Base-by-base conservation (phyloP, 495 filamentous ascomycete genomes). In the Aspergillus saccharolyticus region DNA sequence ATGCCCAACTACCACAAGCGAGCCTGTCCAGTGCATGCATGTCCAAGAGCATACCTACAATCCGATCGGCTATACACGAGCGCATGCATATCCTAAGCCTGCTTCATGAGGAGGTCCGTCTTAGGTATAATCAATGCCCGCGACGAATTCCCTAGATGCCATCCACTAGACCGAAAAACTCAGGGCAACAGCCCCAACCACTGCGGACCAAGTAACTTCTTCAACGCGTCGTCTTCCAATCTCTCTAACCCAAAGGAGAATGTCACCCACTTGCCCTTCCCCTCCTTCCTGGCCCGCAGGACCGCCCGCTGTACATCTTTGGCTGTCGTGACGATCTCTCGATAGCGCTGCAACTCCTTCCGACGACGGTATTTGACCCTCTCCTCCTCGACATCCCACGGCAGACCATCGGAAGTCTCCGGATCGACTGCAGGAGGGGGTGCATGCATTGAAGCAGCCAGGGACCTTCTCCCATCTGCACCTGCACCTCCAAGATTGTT, bases 211-310 rank as follows among this genome's bases (percentile, higher is more conserved):
- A 69, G 46, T 14, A 67, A 42, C 20, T n/a, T 54, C 24, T 45
- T 57, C 14, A 70, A 53, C 15, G 63, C 54, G 47, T 59, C 47
- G n/a, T 61, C 50, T 2, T 66, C 55, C 8, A 66, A 16, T 1
- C 56, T 65, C 30, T 71, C 64, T 1, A 70, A 43, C 4, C 69
- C 74, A 59, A 69, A 66, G 1, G 65, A 70, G 19, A 70, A 70
- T 42, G 68, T 63, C 3, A 74, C 59, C 72, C 74, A 76, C 58
- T 76, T 78, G 19, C 70, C 74, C 16, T 59, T 59, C 1, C 54
- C 65, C 15, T 70, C 67, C 39, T 55, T 67, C 19, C 76, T 54
- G 6, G 64, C 54, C 42, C 44, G 53, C 22, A 64, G 57, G n/a
- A 78, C 61, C 16, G 62, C 61, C 30, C 54, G 64, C 30, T 67